Conservation (phyloP, 345 rosid species). For the Acer negundo region DNA sequence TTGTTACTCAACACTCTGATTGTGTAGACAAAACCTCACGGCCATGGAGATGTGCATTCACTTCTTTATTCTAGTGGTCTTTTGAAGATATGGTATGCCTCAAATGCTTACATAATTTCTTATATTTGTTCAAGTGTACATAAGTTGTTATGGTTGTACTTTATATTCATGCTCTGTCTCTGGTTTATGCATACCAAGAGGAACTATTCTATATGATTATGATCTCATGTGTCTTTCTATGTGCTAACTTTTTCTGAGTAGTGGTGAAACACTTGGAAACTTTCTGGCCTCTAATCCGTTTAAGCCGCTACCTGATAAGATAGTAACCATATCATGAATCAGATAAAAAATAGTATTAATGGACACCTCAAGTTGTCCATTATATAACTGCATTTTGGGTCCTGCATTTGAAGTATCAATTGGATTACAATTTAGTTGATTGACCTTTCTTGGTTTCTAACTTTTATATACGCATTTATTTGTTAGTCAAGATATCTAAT, state of each 20-base stretch:
- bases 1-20: constrained; percentile 22
- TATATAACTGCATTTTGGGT: background rate
- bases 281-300: background rate
- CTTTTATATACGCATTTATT: background rate
- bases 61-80: constrained; percentile 90
- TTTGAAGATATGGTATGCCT: constrained; percentile 63
- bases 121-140: constrained; percentile 4
- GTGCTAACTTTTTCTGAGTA: background rate
- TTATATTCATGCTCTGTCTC: background rate
- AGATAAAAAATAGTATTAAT: background rate
- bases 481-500: background rate
- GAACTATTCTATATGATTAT: background rate
- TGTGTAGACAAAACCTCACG: constrained; percentile 93
- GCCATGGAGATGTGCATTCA: constrained; percentile 96
- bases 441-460: constrained; percentile 1
- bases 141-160: constrained; percentile 8
- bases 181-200: background rate
- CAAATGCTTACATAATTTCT: constrained; percentile 19
- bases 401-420: background rate
- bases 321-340: background rate
- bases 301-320: background rate
- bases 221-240: background rate
- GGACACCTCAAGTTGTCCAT: background rate
- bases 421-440: background rate
- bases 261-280: background rate